These are phyloP conservation scores for Sporormia fimetaria DNA, from an alignment of 495 filamentous ascomycete genomes.

Conservation along the genomic window DNA sequence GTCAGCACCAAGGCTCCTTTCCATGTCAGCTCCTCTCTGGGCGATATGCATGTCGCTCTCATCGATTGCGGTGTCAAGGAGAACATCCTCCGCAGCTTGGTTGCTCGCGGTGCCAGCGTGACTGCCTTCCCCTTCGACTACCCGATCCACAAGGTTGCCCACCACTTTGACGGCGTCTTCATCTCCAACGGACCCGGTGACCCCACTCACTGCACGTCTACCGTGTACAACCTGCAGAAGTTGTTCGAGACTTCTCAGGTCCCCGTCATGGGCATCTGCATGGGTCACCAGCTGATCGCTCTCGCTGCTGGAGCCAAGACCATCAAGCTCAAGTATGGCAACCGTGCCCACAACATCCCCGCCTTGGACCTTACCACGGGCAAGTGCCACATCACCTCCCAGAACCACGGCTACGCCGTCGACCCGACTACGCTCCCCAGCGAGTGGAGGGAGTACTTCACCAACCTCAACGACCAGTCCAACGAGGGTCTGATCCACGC, in stretches of 20 bases:
- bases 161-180: conserved; percentile 97
- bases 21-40: conserved; percentile 68
- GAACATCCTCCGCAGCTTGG: conserved; percentile 92
- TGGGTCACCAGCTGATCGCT: conserved; percentile 81
- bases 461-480: conserved; percentile 89
- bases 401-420: conserved; percentile 98
- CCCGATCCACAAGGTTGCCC: conserved; percentile 93
- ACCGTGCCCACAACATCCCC: conserved; percentile 96
- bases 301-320: conserved; percentile 76
- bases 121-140: conserved; percentile 94
- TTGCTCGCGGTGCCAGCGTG: conserved; percentile 73
- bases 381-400: conserved; percentile 93
- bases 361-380: conserved; percentile 88
- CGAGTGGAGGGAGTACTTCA: conserved; percentile 95
- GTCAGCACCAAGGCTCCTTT: conserved; percentile 98
- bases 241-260: conserved; percentile 83
- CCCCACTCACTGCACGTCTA: conserved; percentile 87
- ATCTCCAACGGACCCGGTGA: conserved; percentile 97
- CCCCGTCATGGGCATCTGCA: conserved; percentile 93
- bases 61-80: conserved; percentile 99
- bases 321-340: conserved; percentile 93
- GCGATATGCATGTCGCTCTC: conserved; percentile 81
- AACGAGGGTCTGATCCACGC: conserved; percentile 96
- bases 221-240: conserved; percentile 76
- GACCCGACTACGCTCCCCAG: conserved; percentile 68